Percentiles rank a stretch among this genome's conserved stretches.
Evolutionary conservation across 129 eudicot species (phyloP).

Genomic region (Scalesia atractyloides): DNA sequence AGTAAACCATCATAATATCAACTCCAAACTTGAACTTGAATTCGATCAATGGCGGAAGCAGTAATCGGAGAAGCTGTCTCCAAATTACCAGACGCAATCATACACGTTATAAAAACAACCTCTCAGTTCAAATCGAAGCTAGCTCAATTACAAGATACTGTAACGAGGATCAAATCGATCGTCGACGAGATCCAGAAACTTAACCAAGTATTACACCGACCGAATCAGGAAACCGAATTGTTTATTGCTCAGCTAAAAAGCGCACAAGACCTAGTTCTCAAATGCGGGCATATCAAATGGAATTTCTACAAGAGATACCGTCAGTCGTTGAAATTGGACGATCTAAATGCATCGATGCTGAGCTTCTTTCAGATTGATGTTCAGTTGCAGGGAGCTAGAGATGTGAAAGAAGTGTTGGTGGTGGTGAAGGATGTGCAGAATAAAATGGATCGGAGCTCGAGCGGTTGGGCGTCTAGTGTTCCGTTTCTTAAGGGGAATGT

Average conservation of each 20-base stretch:
- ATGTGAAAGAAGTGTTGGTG: constrained; percentile 1
- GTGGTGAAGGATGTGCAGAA: not conserved
- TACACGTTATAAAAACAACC: not conserved
- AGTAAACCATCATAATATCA: no score
- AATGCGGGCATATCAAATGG: constrained; percentile 24
- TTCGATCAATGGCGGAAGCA: constrained; percentile 2
- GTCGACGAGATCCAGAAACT: constrained; percentile 4
- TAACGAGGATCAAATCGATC: not conserved
- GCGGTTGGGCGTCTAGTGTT: constrained; percentile 13
- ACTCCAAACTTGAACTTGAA: not conserved
- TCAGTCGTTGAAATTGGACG: constrained; percentile 9
- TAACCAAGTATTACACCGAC: not conserved
- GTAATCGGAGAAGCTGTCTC: not conserved
- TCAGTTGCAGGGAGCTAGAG: not conserved
- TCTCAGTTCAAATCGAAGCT: constrained; percentile 22
- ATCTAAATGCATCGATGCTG: constrained; percentile 13
- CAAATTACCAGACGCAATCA: constrained; percentile 24
- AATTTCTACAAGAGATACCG: not conserved
- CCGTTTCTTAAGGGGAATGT: constrained; percentile 13
- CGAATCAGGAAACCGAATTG: not conserved
- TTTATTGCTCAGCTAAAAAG: constrained; percentile 4
- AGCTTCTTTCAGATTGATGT: constrained; percentile 9
- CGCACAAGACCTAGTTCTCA: constrained; percentile 7
- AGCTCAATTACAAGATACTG: not conserved
- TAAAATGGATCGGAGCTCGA: constrained; percentile 1